Evolutionary conservation across 176 grass and related monocot species (phyloP), one percentile per base, ranked within the genome.

Genomic region (Alopecurus myosuroides): DNA sequence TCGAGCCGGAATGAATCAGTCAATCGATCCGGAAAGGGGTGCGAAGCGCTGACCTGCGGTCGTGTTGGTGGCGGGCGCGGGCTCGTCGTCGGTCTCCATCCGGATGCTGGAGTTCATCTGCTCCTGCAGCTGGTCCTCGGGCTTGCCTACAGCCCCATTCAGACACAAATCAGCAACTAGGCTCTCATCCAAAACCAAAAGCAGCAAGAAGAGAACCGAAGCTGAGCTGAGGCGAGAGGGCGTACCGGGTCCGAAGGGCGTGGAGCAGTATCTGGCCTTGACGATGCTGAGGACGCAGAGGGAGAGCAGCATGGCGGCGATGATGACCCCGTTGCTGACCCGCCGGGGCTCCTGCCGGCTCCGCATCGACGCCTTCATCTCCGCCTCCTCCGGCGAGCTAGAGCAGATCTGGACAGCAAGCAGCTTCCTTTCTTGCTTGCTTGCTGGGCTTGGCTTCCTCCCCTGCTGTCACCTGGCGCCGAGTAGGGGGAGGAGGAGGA

Each of bases 271-370:
- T 83, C 91, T 88, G 52, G 92, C 83, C 85, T 91, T 94, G 87
- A 94, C 82, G 84, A 94, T 58, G 50, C 89, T 89, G 67, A 94
- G 92, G 50, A 94, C 44, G 85, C 92, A 91, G 41, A 94, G 87
- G 31, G 89, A 94, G 58, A 94, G 81, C 34, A 94, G 87, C 89
- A 94, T 91, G 83, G 89, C 83, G 62, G 85, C 86, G 74, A 94
- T 81, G 92, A 94, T 86, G 86, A 91, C 77, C 35, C 48, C 86
- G 78, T 94, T 94, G 78, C 92, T 90, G 6, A 88, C 45, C 76
- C 88, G 89, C 28, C 89, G 86, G 30, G 86, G 82, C 80, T 94
- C 92, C 84, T 85, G 75, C 80, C 89, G 84, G 79, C 73, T 94
- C 86, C 92, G 87, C 75, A 84, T 36, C 33, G 92, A 84, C 48